A percentile compares a stretch with the other conserved stretches of the same genome.
Evolutionary conservation across 2,329 filamentous ascomycete species (phyloP).

Genomic region (Fusarium protoensiforme): DNA sequence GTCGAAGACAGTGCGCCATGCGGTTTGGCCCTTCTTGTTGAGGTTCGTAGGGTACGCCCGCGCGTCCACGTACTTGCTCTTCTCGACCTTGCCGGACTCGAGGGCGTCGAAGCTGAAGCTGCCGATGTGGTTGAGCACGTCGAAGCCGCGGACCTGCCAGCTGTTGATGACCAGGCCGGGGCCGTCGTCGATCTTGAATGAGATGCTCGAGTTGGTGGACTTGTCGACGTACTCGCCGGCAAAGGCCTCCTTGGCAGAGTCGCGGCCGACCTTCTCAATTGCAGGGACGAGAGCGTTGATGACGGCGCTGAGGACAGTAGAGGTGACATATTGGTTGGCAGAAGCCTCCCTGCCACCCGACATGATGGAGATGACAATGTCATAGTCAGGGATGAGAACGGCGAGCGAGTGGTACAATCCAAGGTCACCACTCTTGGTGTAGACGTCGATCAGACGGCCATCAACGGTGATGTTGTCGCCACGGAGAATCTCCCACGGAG

Average conservation of each 20-base stretch:
- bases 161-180: constrained; percentile 52
- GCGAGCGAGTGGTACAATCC: constrained; percentile 54
- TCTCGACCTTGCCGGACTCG: constrained; percentile 10
- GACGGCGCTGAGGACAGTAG: constrained; percentile 43
- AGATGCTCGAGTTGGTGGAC: constrained; percentile 53
- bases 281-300: constrained; percentile 52
- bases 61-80: constrained; percentile 32
- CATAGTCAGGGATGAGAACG: constrained; percentile 59
- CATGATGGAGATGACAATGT: constrained; percentile 55
- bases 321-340: constrained; percentile 21
- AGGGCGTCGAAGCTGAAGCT: constrained; percentile 38
- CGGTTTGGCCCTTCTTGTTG: constrained; percentile 27
- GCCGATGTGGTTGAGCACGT: constrained; percentile 51
- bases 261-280: constrained; percentile 54
- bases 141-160: constrained; percentile 54
- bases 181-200: constrained; percentile 50
- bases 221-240: constrained; percentile 53
- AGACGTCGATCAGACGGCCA: constrained; percentile 56
- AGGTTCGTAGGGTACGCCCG: constrained; percentile 47
- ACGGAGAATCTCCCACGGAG: constrained; percentile 60
- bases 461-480: constrained; percentile 50
- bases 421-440: constrained; percentile 59
- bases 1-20: constrained; percentile 50
- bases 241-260: constrained; percentile 46
- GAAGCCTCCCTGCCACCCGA: constrained; percentile 46